Conservation (phyloP, 768 basidiomycete genomes). For the Phylloporus arenicola region DNA sequence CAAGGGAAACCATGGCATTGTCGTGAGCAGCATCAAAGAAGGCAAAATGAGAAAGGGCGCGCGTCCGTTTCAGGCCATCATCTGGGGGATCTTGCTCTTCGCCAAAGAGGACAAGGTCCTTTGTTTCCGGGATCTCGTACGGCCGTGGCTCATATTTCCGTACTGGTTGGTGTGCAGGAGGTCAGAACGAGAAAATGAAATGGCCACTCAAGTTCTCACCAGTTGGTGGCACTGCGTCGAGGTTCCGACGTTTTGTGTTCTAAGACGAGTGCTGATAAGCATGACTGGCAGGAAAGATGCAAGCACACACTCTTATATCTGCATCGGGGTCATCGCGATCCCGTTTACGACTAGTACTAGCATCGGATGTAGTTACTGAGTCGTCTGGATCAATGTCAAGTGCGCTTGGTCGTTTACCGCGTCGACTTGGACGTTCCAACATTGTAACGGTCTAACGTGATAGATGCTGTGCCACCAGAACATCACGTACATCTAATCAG, state of each 20-base stretch:
- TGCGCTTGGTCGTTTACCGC: constrained; percentile 44
- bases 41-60: constrained; percentile 51
- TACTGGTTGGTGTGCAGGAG: constrained; percentile 21
- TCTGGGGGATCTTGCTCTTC: constrained; percentile 36
- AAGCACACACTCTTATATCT: constrained; percentile 15
- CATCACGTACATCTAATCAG: constrained; percentile 6
- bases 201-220: constrained; percentile 6
- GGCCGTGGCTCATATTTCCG: constrained; percentile 34
- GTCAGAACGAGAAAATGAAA: background rate
- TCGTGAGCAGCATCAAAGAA: constrained; percentile 52
- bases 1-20: constrained; percentile 45
- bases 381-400: constrained; percentile 38
- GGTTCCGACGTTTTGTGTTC: constrained; percentile 26
- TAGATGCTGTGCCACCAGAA: background rate
- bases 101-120: constrained; percentile 34
- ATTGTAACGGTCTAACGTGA: background rate
- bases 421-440: constrained; percentile 12
- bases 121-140: constrained; percentile 34
- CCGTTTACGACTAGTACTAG: constrained; percentile 23
- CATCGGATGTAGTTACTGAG: constrained; percentile 22
- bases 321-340: constrained; percentile 11
- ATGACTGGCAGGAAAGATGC: background rate
- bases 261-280: background rate
- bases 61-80: constrained; percentile 46
- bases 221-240: constrained; percentile 13